phyloP scores from a whole-genome alignment of 2,329 filamentous ascomycete species.

The Fusarium sacchari region DNA sequence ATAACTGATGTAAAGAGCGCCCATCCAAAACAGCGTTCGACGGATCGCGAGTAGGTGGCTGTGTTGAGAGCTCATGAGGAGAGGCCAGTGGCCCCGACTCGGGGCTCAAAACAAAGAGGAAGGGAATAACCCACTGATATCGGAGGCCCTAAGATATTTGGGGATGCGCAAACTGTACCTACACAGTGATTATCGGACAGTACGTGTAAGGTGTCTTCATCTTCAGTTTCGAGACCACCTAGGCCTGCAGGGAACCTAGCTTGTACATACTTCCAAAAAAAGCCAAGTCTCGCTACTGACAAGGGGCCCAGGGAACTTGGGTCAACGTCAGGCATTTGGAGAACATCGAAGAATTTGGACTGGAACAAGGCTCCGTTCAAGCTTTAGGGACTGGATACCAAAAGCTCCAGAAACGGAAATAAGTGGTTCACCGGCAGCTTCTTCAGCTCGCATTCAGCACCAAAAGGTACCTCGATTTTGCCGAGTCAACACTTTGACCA shows the following conservation, averaged over 20 bases:
- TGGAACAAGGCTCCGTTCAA: constrained; percentile 27
- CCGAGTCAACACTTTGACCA: constrained; percentile 5
- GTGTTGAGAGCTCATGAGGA: constrained; percentile 10
- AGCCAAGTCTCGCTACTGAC: constrained; percentile 31
- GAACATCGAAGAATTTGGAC: constrained; percentile 19
- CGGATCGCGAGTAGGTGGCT: neutral
- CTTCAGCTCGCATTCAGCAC: constrained; percentile 19
- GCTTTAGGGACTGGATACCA: constrained; percentile 27
- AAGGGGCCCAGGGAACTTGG: constrained; percentile 17
- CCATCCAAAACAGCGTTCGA: constrained; percentile 1
- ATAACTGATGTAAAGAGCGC: neutral
- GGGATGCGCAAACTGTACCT: neutral
- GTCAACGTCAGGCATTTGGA: constrained; percentile 32
- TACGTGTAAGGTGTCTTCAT: constrained; percentile 17
- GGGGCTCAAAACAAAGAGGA: neutral
- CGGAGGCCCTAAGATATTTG: neutral
- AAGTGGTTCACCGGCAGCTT: constrained; percentile 8
- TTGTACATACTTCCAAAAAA: constrained; percentile 3
- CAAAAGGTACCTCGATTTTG: neutral
- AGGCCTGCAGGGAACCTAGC: constrained; percentile 20
- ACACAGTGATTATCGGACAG: neutral
- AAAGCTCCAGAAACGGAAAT: constrained; percentile 16
- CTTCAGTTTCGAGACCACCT: constrained; percentile 11
- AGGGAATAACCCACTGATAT: constrained; percentile 2
- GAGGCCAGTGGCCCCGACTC: neutral